A percentile compares a stretch with the other conserved stretches of the same genome.
Conservation (phyloP, 768 basidiomycete genomes). For the Rhodotorula babjevae region DNA sequence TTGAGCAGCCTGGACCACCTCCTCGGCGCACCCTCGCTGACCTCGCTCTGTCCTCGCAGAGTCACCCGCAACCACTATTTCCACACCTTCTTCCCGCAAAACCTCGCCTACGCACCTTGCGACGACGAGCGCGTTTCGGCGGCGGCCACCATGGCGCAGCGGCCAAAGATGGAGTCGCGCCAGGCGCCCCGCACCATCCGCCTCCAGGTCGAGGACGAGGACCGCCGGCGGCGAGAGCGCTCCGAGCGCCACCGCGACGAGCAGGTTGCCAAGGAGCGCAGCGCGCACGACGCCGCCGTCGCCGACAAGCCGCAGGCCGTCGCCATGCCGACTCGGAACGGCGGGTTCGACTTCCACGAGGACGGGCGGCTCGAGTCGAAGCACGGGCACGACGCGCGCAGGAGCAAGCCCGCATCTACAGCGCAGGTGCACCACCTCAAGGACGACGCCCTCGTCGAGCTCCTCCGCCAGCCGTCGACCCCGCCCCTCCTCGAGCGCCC, state of each 20-base stretch:
- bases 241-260: constrained; percentile 10
- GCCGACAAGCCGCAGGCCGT: neutral
- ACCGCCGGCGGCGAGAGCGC: constrained; percentile 15
- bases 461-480: constrained; percentile 29
- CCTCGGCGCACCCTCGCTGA: neutral
- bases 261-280: neutral
- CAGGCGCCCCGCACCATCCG: constrained; percentile 42
- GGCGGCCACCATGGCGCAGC: neutral
- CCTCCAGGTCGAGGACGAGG: constrained; percentile 32
- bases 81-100: constrained; percentile 67
- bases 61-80: constrained; percentile 80
- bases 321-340: neutral
- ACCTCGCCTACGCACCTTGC: constrained; percentile 46
- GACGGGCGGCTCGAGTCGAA: constrained; percentile 1
- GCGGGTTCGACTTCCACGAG: neutral
- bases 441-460: constrained; percentile 20
- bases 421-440: constrained; percentile 6
- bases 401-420: neutral
- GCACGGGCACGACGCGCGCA: constrained; percentile 11
- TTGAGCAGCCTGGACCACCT: no score
- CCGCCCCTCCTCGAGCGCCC: constrained; percentile 13
- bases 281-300: neutral
- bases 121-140: constrained; percentile 18
- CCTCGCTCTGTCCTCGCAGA: constrained; percentile 13
- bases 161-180: constrained; percentile 33